Evolutionary conservation across 768 basidiomycete species (phyloP).

Genomic region (Pulveroboletus ravenelii): DNA sequence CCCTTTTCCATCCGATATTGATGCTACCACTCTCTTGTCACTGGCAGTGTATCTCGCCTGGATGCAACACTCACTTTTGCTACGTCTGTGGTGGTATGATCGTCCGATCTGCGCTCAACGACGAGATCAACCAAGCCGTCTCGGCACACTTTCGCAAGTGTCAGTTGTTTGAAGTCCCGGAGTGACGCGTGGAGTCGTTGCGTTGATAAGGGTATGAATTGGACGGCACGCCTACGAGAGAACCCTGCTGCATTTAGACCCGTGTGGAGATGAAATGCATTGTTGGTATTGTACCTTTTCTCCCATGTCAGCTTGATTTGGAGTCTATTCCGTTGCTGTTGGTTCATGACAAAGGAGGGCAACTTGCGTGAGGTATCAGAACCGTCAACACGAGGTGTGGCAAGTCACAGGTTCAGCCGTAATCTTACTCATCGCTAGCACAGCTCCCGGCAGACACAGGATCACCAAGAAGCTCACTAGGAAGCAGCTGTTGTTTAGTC

Average conservation of each 20-base stretch:
- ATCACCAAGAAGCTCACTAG: too few species aligned
- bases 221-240: background rate
- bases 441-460: too few species aligned
- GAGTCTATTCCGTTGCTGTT: background rate
- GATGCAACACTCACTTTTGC: conserved; percentile 60
- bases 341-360: too few species aligned
- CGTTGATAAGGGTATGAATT: background rate
- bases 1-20: background rate
- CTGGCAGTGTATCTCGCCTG: conserved; percentile 48
- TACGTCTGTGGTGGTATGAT: conserved; percentile 48
- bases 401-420: too few species aligned
- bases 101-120: conserved; percentile 33
- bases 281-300: background rate
- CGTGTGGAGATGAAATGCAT: too few species aligned
- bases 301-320: background rate
- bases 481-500: conserved; percentile 46
- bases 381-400: too few species aligned
- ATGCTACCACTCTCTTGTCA: background rate
- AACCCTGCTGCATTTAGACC: background rate
- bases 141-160: conserved; percentile 34
- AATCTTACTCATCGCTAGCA: too few species aligned
- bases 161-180: conserved; percentile 33
- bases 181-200: conserved; percentile 2
- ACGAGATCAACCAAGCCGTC: conserved; percentile 30
- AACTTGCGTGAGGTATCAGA: too few species aligned